Evolutionary conservation across 2,329 filamentous ascomycete species (phyloP), one percentile per base, ranked within the genome.

Genomic region (Curvularia sp.): DNA sequence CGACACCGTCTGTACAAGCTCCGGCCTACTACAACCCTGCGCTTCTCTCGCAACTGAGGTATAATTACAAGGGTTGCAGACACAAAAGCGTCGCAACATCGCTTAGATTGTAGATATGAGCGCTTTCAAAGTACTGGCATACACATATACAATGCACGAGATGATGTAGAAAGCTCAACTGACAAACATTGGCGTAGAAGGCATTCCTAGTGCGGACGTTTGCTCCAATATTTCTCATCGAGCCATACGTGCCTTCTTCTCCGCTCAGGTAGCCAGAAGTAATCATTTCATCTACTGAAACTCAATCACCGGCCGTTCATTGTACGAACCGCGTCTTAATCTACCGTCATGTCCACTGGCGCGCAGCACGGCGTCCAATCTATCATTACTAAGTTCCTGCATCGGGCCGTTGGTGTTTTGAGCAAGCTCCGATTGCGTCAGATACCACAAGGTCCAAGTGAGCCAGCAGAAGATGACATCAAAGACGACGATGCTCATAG

Each of bases 391-490:
- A 47, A 49, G 50, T 21, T 51, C 48, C 12, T 32, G 45, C 23
- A 53, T 49, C 23, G 52, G 42, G 8, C 41, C 39, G 3, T 55
- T 50, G 12, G 47, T 15, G 5, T 38, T 19, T 36, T 48, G 48
- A 30, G 42, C n/a, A 30, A 18, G 28, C 10, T 53, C 49, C 13
- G 21, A 43, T 42, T 70, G 68, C 18, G 63, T 63, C 43, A 28
- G 48, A 60, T 65, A 74, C 72, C 71, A 74, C 34, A 59, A 64
- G n/a, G 59, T 25, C 72, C 72, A 77, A n/a, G 67, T 73, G n/a
- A 73, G 47, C 73, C 73, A 76, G 57, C 74, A 77, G 50, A 76
- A 74, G 6, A 75, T 67, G 9, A 74, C 74, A 60, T 77, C 74
- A 42, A 72, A 76, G 1, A 67, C 70, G 27, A 77, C 71, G 53